Base-by-base conservation (phyloP, 306 rosid species). In the Prinsepia uniflora region DNA sequence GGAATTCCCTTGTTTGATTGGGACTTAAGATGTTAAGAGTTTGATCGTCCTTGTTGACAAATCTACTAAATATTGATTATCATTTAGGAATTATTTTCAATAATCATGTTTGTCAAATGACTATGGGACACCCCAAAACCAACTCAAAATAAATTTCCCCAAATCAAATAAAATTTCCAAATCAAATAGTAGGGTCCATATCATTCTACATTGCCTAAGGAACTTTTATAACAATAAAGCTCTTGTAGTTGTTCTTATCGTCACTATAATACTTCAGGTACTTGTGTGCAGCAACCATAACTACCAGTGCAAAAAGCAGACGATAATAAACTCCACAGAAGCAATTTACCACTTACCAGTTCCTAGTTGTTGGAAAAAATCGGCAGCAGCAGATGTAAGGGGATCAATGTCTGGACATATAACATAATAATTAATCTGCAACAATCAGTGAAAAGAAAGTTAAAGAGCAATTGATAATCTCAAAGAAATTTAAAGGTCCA, bases 351-450 rank as follows among this genome's bases (percentile, higher is more conserved):
- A 80, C 88, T 90, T 72, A 90, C 98, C 98, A 60, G 96, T 90
- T 72, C 96, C 97, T 48, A 94, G 90, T 86, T 94, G 98, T 73
- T 94, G 98, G 75, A 94, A 90, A 89, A 90, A 94, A 80, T 94
- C 98, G 48, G 96, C 83, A 75, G 96, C 95, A 66, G 97, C 98
- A 69, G 92, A 78, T 34, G 89, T 85, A 74, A 94, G 97, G 76
- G 98, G 98, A 84, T 94, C 95, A 60, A 94, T 87, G 82, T 94
- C 95, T 58, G 98, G 98, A 81, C 98, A 94, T 68, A 94, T 82
- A 63, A 94, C 96, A 55, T 77, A 72, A 80, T 89, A 94, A 53
- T 78, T 81, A 75, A 94, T 80, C 98, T 94, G 95, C 89, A 90
- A 76, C 76, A 80, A 79, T 81, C 44, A 45, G 85, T 41, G 63